phyloP scores from a whole-genome alignment of 495 filamentous ascomycete genomes.

The Aspergillus ostianus region DNA sequence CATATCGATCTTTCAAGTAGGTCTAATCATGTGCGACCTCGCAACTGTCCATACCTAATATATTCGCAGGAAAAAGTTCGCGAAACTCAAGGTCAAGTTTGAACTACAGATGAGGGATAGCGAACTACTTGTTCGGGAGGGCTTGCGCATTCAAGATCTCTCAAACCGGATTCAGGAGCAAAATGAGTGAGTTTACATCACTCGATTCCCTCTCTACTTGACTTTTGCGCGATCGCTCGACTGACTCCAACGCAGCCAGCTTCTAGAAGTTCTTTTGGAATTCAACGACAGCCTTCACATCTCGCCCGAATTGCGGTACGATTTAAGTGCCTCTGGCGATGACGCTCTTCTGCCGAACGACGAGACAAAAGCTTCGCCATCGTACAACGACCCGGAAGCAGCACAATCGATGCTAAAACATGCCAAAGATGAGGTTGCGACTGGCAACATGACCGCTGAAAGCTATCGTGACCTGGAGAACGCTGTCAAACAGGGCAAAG shows the following conservation, averaged over 20 bases:
- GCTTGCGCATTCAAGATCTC: constrained; percentile 72
- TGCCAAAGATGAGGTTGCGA: constrained; percentile 41
- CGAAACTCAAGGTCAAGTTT: constrained; percentile 85
- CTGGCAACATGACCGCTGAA: constrained; percentile 38
- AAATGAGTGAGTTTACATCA: constrained; percentile 64
- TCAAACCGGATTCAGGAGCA: constrained; percentile 79
- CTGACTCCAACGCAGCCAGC: constrained; percentile 50
- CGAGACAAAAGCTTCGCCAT: constrained; percentile 39
- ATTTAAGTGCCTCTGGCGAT: constrained; percentile 47
- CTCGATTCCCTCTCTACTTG: background rate
- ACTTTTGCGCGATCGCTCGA: constrained; percentile 4
- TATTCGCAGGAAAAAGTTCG: constrained; percentile 84
- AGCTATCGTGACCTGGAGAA: constrained; percentile 41
- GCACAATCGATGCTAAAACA: constrained; percentile 43
- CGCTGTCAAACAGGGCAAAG: constrained; percentile 37
- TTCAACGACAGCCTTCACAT: constrained; percentile 79
- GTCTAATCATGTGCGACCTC: constrained; percentile 1
- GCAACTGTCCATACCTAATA: constrained; percentile 6
- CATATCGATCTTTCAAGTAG: constrained; percentile 47
- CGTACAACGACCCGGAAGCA: constrained; percentile 35
- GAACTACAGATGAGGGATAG: constrained; percentile 78
- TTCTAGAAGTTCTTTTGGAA: constrained; percentile 83
- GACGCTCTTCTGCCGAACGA: constrained; percentile 36
- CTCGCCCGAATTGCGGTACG: constrained; percentile 68
- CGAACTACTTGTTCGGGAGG: constrained; percentile 71